A percentile compares a stretch with the other conserved stretches of the same genome.
Evolutionary conservation across 805 yeast genomes (phyloP).

Genomic region (Hanseniaspora jakobsenii): DNA sequence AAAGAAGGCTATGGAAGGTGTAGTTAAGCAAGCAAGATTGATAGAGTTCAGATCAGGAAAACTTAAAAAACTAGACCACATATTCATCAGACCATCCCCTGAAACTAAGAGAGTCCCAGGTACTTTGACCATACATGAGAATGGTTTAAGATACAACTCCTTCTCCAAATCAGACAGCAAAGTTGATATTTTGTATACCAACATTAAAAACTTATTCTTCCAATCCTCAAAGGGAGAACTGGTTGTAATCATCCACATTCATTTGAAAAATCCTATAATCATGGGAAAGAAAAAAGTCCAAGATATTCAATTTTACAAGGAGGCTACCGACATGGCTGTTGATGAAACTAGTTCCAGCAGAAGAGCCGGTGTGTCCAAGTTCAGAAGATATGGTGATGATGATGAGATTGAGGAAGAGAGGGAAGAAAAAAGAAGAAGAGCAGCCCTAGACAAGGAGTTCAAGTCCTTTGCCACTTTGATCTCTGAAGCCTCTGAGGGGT

Average conservation of each 20-base stretch:
- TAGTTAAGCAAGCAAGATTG: constrained; percentile 80
- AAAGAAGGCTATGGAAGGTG: constrained; percentile 83
- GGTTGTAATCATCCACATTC: constrained; percentile 83
- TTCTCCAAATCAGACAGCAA: constrained; percentile 72
- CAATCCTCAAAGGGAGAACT: constrained; percentile 94
- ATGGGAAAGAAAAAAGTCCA: constrained; percentile 91
- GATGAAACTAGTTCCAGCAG: constrained; percentile 89
- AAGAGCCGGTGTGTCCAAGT: constrained; percentile 57
- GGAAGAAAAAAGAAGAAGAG: constrained; percentile 89
- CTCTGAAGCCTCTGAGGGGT: constrained; percentile 74
- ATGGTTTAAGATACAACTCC: constrained; percentile 89
- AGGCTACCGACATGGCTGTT: constrained; percentile 88
- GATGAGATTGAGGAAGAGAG: constrained; percentile 98
- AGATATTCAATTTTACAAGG: constrained; percentile 92
- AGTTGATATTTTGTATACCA: constrained; percentile 77
- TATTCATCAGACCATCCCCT: constrained; percentile 88
- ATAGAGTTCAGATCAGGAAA: constrained; percentile 73
- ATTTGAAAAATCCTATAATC: constrained; percentile 82
- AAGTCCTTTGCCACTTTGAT: constrained; percentile 79
- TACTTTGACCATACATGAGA: constrained; percentile 78
- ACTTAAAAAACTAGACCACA: constrained; percentile 74
- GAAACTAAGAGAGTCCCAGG: constrained; percentile 96
- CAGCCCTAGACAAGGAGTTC: constrained; percentile 83
- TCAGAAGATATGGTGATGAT: constrained; percentile 87
- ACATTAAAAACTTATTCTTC: constrained; percentile 85